Evolutionary conservation across 2,329 filamentous ascomycete genomes (phyloP).

Genomic region (Fusarium luffae): DNA sequence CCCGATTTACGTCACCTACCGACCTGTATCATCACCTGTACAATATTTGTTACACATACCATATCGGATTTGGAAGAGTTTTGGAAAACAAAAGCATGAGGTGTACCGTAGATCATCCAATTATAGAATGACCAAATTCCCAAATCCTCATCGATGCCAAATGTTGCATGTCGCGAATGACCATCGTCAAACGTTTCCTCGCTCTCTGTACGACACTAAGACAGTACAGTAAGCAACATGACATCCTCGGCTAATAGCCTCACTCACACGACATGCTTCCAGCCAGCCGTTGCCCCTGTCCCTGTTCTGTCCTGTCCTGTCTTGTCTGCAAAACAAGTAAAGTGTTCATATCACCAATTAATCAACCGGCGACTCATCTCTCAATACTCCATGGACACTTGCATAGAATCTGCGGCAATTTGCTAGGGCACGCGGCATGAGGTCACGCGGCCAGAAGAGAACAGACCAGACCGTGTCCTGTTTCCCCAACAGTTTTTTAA

Average conservation of each 20-base stretch:
- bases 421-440: slow-evolving; percentile 28
- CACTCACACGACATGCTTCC: slow-evolving; percentile 7
- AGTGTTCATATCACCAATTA: slow-evolving; percentile 11
- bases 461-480: slow-evolving; percentile 31
- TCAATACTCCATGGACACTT: not conserved
- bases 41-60: slow-evolving; percentile 15
- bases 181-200: slow-evolving; percentile 21
- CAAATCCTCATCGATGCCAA: slow-evolving; percentile 22
- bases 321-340: not conserved
- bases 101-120: slow-evolving; percentile 34
- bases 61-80: slow-evolving; percentile 9
- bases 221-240: slow-evolving; percentile 1
- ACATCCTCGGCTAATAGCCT: slow-evolving; percentile 28
- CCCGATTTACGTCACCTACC: slow-evolving; percentile 28
- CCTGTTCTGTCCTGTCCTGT: not conserved
- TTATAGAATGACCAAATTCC: slow-evolving; percentile 1
- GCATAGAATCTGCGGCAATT: slow-evolving; percentile 6
- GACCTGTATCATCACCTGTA: slow-evolving; percentile 13
- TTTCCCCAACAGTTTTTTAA: slow-evolving; percentile 40
- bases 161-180: slow-evolving; percentile 5
- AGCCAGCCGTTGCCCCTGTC: slow-evolving; percentile 8
- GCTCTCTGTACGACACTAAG: not conserved
- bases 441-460: slow-evolving; percentile 36
- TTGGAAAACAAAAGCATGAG: slow-evolving; percentile 16
- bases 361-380: not conserved